Conservation (phyloP, 805 yeast genomes). For the Candida endomychidarum region DNA sequence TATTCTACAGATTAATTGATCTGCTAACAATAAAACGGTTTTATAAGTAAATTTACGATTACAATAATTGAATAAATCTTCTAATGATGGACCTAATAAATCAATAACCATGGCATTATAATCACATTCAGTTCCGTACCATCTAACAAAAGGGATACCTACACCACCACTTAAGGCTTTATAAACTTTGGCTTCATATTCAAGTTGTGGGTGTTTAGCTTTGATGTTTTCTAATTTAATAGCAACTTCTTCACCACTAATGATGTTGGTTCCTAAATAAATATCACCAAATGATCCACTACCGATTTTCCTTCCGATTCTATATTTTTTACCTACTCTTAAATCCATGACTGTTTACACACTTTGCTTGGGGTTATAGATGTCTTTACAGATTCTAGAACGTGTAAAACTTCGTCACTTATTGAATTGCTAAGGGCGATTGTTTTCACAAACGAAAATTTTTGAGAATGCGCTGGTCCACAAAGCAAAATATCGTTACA, state of each 20-base stretch:
- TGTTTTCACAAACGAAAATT: conserved; percentile 9
- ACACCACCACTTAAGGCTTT: conserved; percentile 94
- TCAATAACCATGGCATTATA: conserved; percentile 97
- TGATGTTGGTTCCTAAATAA: conserved; percentile 87
- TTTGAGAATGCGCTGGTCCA: conserved; percentile 6
- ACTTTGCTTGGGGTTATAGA: no score
- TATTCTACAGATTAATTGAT: conserved; percentile 89
- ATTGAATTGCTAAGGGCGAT: conserved; percentile 4
- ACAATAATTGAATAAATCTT: conserved; percentile 94
- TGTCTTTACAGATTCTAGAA: no score
- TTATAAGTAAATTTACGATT: conserved; percentile 89
- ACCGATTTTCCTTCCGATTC: conserved; percentile 94
- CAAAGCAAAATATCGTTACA: background rate
- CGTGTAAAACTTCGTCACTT: conserved; percentile 1
- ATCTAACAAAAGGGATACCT: conserved; percentile 94
- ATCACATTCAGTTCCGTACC: conserved; percentile 94
- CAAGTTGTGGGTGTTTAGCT: conserved; percentile 95
- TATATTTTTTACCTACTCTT: conserved; percentile 80
- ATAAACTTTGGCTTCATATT: conserved; percentile 95
- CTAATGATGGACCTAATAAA: conserved; percentile 90
- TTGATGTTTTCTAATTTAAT: conserved; percentile 86
- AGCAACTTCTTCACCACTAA: conserved; percentile 97
- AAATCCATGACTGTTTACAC: conserved; percentile 19
- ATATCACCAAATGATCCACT: conserved; percentile 98
- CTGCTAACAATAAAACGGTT: conserved; percentile 89